Conservation (phyloP, 495 filamentous ascomycete genomes). For the Hypoxylon subgilvum region DNA sequence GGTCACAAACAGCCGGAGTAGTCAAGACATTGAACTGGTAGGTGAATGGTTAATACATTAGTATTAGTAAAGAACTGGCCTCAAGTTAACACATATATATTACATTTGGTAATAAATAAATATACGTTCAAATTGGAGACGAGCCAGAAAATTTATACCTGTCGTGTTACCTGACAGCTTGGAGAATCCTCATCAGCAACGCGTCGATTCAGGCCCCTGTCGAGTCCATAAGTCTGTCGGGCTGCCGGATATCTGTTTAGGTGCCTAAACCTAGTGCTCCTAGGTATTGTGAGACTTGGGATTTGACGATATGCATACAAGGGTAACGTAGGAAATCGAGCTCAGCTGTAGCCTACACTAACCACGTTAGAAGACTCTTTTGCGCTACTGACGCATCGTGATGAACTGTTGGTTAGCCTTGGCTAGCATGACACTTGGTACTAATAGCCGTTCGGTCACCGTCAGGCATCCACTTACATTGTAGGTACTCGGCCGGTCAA, state of each 20-base stretch:
- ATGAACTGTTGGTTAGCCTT: background rate
- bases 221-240: slow-evolving; percentile 2
- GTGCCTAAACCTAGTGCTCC: background rate
- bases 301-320: no score
- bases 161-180: no score
- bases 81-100: no score
- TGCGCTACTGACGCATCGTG: slow-evolving; percentile 7
- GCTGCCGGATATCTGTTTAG: slow-evolving; percentile 21
- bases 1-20: no score
- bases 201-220: slow-evolving; percentile 25
- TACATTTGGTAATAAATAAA: no score
- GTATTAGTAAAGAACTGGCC: no score
- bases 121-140: background rate
- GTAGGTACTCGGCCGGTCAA: no score
- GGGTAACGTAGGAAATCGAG: slow-evolving; percentile 8
- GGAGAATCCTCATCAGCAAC: slow-evolving; percentile 24
- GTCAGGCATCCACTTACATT: no score
- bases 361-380: slow-evolving; percentile 23
- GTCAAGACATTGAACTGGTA: no score
- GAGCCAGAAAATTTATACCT: no score
- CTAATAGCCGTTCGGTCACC: background rate
- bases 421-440: background rate
- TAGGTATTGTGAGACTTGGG: slow-evolving; percentile 12
- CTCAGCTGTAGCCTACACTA: slow-evolving; percentile 19
- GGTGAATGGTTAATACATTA: no score